These are phyloP conservation scores for Moniliophthora roreri DNA, from an alignment of 1,284 basidiomycete species.

Conservation along the genomic window DNA sequence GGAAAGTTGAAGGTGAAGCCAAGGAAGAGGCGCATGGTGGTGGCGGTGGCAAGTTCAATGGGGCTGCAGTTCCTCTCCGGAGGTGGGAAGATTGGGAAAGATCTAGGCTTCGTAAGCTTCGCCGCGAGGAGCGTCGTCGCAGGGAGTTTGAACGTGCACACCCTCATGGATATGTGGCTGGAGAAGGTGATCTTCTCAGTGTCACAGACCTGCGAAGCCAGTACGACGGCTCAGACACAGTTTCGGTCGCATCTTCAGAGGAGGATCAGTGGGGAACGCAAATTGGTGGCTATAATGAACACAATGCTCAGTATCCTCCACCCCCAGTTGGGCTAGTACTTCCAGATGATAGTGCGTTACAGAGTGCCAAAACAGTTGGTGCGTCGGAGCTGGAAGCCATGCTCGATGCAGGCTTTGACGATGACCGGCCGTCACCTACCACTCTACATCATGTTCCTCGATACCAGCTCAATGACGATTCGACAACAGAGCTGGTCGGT, in stretches of 20 bases:
- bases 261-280: slow-evolving; percentile 92
- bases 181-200: slow-evolving; percentile 61
- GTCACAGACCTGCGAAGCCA: slow-evolving; percentile 57
- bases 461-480: slow-evolving; percentile 59
- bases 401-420: slow-evolving; percentile 84
- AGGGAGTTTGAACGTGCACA: slow-evolving; percentile 78
- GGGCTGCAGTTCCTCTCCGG: slow-evolving; percentile 78
- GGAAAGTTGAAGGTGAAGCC: slow-evolving; percentile 91
- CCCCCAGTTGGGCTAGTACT: slow-evolving; percentile 74
- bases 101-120: slow-evolving; percentile 89
- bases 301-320: slow-evolving; percentile 74
- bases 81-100: slow-evolving; percentile 99
- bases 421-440: slow-evolving; percentile 51
- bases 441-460: slow-evolving; percentile 43
- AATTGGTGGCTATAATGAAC: slow-evolving; percentile 88
- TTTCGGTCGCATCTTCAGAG: slow-evolving; percentile 83
- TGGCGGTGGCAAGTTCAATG: slow-evolving; percentile 57
- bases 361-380: slow-evolving; percentile 64
- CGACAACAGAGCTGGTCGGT: slow-evolving; percentile 40
- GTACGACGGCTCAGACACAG: slow-evolving; percentile 72
- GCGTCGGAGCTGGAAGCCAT: slow-evolving; percentile 84
- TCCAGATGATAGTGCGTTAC: slow-evolving; percentile 40
- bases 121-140: slow-evolving; percentile 85
- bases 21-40: slow-evolving; percentile 79
- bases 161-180: slow-evolving; percentile 63